Evolutionary conservation across 495 filamentous ascomycete genomes (phyloP).

Genomic region (Lasiosphaeris hirsuta): DNA sequence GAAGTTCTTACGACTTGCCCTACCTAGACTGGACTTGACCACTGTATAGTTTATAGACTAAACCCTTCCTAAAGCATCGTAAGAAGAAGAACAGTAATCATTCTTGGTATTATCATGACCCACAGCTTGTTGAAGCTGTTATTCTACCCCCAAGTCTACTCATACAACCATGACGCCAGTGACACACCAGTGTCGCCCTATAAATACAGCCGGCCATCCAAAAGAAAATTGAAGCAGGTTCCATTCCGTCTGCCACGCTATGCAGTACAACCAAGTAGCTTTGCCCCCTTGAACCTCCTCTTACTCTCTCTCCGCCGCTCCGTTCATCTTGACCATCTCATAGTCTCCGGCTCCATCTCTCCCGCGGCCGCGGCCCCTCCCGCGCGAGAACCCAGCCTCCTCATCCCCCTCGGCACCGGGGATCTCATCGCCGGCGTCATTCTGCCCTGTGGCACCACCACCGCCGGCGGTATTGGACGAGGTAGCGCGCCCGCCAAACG

Average conservation of each 20-base stretch:
- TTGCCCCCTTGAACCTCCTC: not conserved
- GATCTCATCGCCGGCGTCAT: slow-evolving; percentile 17
- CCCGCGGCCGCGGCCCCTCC: slow-evolving; percentile 49
- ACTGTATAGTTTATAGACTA: not conserved
- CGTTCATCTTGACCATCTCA: slow-evolving; percentile 65
- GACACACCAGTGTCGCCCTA: not conserved
- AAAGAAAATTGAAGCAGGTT: not conserved
- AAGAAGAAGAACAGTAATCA: not conserved
- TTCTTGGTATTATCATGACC: not conserved
- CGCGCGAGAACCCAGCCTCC: slow-evolving; percentile 49
- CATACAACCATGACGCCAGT: slow-evolving; percentile 12
- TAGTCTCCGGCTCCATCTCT: slow-evolving; percentile 67
- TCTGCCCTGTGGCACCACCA: slow-evolving; percentile 13
- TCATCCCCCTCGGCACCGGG: slow-evolving; percentile 34
- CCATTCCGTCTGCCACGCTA: not conserved
- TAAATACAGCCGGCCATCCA: not conserved
- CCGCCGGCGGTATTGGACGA: slow-evolving; percentile 12
- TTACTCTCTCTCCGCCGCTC: not conserved
- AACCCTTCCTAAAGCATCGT: not conserved
- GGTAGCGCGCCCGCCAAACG: slow-evolving; percentile 64
- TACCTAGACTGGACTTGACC: not conserved
- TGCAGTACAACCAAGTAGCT: not conserved
- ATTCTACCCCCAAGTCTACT: not conserved
- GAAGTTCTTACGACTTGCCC: not conserved
- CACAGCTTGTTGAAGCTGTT: not conserved